Percentiles rank a stretch among this genome's conserved stretches.
Conservation (phyloP, 208 protist species). For the Acanthamoeba rhysodes region DNA sequence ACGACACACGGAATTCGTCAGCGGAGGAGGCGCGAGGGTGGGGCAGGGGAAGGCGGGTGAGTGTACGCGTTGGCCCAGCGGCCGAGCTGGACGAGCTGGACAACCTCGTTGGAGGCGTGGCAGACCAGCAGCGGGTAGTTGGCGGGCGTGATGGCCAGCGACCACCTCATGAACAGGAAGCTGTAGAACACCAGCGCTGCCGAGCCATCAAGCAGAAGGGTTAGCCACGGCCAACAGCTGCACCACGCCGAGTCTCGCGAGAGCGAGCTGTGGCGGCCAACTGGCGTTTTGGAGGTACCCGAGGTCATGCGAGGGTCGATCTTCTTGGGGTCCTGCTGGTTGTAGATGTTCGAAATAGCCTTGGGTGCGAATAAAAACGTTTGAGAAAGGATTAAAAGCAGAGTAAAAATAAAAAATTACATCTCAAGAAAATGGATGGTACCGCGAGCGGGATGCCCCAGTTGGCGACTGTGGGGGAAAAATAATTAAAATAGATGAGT, state of each 20-base stretch:
- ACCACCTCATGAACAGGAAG: slow-evolving; percentile 81
- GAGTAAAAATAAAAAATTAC: neutral
- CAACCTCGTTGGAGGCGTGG: slow-evolving; percentile 80
- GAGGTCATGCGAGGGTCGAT: slow-evolving; percentile 82
- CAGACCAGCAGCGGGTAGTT: slow-evolving; percentile 82
- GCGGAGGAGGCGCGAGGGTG: neutral
- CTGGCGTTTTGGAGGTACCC: slow-evolving; percentile 72
- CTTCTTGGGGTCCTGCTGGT: slow-evolving; percentile 75
- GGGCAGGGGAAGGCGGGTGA: neutral
- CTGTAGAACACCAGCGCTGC: slow-evolving; percentile 76
- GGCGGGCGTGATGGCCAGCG: slow-evolving; percentile 79
- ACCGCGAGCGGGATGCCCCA: slow-evolving; percentile 77
- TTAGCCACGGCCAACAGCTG: too few relatives aligned
- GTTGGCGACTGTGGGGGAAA: slow-evolving; percentile 76
- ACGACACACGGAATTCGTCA: neutral
- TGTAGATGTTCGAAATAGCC: slow-evolving; percentile 76
- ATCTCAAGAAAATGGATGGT: too few relatives aligned
- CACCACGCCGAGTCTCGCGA: too few relatives aligned
- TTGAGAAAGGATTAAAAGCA: too few relatives aligned
- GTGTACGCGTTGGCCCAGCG: slow-evolving; percentile 70
- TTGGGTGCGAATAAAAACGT: neutral
- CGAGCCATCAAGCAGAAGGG: neutral
- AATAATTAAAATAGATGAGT: too few relatives aligned
- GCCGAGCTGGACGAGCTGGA: slow-evolving; percentile 74
- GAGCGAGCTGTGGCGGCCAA: too few relatives aligned